Evolutionary conservation across 2,329 filamentous ascomycete species (phyloP).

Genomic region (Talaromyces sp.): DNA sequence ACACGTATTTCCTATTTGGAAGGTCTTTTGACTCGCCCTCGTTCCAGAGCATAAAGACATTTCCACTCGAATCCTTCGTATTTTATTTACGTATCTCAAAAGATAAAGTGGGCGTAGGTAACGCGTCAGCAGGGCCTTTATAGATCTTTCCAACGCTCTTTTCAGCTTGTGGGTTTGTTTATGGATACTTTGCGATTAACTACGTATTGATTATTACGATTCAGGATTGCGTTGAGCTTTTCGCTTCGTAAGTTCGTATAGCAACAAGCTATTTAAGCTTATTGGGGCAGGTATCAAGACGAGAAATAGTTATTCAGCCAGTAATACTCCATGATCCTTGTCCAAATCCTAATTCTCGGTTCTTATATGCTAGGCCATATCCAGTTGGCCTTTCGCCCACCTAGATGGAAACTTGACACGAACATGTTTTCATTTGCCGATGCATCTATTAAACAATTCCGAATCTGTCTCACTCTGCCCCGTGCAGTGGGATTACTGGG

Average conservation of each 20-base stretch:
- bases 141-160: background rate
- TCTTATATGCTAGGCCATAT: background rate
- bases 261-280: background rate
- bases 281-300: background rate
- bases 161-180: background rate
- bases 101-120: background rate
- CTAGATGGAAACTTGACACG: background rate
- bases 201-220: background rate
- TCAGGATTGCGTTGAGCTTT: background rate
- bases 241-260: background rate
- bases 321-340: background rate
- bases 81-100: background rate
- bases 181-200: background rate
- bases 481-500: background rate
- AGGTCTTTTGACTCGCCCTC: background rate
- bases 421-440: background rate
- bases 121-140: no score
- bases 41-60: background rate
- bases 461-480: background rate
- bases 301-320: background rate
- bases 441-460: background rate
- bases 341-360: background rate
- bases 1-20: background rate
- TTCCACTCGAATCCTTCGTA: background rate
- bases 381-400: background rate